Conservation (phyloP, 108 stramenopile genomes). For the Schizochytrium sp. region DNA sequence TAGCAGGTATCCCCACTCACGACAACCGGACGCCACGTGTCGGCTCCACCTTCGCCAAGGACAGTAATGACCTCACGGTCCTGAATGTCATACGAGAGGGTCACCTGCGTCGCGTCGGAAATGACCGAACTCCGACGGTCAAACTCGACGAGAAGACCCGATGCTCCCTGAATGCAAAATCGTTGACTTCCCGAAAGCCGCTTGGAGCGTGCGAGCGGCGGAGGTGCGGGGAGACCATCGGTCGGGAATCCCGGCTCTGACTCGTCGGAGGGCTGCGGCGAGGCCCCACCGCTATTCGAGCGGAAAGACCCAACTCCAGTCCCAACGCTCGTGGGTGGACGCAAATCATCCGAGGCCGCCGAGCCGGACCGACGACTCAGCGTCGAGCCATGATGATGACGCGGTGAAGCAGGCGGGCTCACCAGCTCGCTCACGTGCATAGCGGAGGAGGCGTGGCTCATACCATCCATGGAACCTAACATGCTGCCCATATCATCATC, state of each 20-base stretch:
- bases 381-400: background rate
- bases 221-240: background rate
- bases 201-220: background rate
- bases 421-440: background rate
- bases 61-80: constrained; percentile 4
- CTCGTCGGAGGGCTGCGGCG: background rate
- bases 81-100: background rate
- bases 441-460: background rate
- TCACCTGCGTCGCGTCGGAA: background rate
- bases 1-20: constrained; percentile 7
- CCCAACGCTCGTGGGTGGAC: background rate
- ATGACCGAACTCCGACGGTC: constrained; percentile 10
- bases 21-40: background rate
- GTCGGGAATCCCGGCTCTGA: background rate
- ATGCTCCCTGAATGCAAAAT: constrained; percentile 3
- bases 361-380: background rate
- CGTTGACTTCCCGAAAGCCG: background rate
- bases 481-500: background rate
- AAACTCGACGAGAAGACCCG: background rate
- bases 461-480: background rate
- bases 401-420: background rate
- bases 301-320: background rate
- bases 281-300: background rate
- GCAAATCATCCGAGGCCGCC: background rate
- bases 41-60: background rate